Evolutionary conservation across 2,329 filamentous ascomycete genomes (phyloP).

Genomic region (Microdochium nivale): DNA sequence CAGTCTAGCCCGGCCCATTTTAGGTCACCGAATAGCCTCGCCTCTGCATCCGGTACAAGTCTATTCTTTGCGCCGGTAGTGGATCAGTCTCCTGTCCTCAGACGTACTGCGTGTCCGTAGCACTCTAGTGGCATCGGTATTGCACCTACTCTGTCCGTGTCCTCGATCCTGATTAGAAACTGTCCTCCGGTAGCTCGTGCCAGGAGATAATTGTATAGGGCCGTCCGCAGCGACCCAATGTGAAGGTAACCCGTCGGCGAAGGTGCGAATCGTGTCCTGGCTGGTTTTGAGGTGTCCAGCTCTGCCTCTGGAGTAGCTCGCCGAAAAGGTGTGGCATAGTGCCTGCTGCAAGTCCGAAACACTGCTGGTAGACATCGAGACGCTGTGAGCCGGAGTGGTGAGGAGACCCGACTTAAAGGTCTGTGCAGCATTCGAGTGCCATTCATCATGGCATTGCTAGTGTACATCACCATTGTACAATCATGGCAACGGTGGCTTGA

Average conservation of each 20-base stretch:
- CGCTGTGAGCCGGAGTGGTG: not conserved
- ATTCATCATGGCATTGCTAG: not conserved
- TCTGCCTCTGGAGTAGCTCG: not conserved
- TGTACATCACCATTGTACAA: not conserved
- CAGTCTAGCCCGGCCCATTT: slow-evolving; percentile 83
- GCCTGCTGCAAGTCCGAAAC: not conserved
- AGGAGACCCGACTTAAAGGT: not conserved
- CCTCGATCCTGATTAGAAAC: slow-evolving; percentile 86
- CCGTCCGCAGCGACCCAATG: slow-evolving; percentile 83
- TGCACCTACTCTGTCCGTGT: slow-evolving; percentile 73
- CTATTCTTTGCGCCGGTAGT: slow-evolving; percentile 54
- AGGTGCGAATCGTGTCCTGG: slow-evolving; percentile 82
- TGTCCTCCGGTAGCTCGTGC: slow-evolving; percentile 81
- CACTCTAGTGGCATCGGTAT: not conserved
- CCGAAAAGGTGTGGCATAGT: not conserved
- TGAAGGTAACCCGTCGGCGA: slow-evolving; percentile 93
- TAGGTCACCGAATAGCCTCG: slow-evolving; percentile 69
- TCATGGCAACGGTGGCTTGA: not conserved
- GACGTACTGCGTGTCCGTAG: not conserved
- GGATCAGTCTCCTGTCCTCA: slow-evolving; percentile 18
- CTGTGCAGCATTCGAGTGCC: not conserved
- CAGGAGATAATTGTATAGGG: slow-evolving; percentile 91
- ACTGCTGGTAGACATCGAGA: not conserved
- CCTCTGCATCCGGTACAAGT: slow-evolving; percentile 71
- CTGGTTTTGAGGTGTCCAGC: slow-evolving; percentile 29